A percentile compares a stretch with the other conserved stretches of the same genome.
phyloP scores from a whole-genome alignment of 2,329 filamentous ascomycete species.

The Exophiala xenobiotica region DNA sequence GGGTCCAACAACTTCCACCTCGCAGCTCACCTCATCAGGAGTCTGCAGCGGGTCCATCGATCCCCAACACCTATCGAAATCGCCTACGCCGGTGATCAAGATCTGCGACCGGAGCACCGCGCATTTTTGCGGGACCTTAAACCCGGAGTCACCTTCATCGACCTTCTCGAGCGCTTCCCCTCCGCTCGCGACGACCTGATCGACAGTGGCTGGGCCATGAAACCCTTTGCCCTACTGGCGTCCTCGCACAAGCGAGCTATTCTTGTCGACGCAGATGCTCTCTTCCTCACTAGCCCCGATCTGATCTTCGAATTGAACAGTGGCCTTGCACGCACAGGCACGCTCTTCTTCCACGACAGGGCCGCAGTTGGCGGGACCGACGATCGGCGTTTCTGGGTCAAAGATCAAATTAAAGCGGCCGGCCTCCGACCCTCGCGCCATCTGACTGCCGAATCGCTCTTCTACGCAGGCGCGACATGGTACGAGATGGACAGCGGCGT shows the following conservation, averaged over 20 bases:
- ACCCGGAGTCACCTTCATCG: conserved; percentile 11
- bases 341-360: conserved; percentile 28
- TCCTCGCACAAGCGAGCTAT: conserved; percentile 22
- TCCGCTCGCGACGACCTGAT: conserved; percentile 12
- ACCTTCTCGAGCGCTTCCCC: conserved; percentile 23
- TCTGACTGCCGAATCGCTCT: conserved; percentile 36
- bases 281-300: conserved; percentile 24
- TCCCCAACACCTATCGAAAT: conserved; percentile 26
- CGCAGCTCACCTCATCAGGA: conserved; percentile 23
- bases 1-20: not conserved
- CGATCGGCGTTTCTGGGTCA: conserved; percentile 20
- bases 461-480: conserved; percentile 43
- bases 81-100: conserved; percentile 24
- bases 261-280: conserved; percentile 23
- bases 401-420: conserved; percentile 32
- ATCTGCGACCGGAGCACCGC: conserved; percentile 10
- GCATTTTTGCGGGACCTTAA: conserved; percentile 1
- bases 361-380: conserved; percentile 5
- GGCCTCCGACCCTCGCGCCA: conserved; percentile 35
- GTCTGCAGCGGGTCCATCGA: conserved; percentile 21
- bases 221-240: conserved; percentile 28
- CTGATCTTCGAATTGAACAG: conserved; percentile 14
- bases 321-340: conserved; percentile 18
- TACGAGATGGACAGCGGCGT: conserved; percentile 47
- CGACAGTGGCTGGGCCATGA: conserved; percentile 22